These are phyloP conservation scores for Bolboschoenoplectus hybrid DNA, from an alignment of 202 grass and related monocot species.

Conservation along the genomic window DNA sequence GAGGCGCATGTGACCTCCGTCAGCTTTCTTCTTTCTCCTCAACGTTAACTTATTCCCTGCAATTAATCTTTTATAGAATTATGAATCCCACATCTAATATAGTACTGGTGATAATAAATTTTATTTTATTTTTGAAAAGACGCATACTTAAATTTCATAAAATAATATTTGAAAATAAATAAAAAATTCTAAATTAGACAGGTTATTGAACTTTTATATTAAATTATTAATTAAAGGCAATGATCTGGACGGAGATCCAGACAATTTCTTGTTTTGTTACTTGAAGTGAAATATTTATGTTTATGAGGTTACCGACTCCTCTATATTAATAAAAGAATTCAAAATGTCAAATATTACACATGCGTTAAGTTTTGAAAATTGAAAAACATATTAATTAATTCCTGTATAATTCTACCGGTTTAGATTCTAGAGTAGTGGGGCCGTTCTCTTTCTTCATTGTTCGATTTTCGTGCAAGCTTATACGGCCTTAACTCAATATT, in stretches of 20 bases:
- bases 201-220: too few species aligned
- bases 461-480: conserved; percentile 10
- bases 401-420: background rate
- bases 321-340: background rate
- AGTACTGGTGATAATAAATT: too few species aligned
- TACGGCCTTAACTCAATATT: conserved; percentile 16
- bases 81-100: too few species aligned
- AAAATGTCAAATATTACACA: background rate
- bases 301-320: too few species aligned
- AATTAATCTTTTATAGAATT: background rate
- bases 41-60: background rate
- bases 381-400: background rate
- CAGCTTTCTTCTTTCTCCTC: conserved; percentile 36
- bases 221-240: too few species aligned
- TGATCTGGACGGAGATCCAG: too few species aligned
- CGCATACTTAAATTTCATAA: too few species aligned
- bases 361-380: background rate
- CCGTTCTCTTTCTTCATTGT: conserved; percentile 1
- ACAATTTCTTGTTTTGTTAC: too few species aligned
- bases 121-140: too few species aligned
- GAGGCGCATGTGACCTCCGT: conserved; percentile 33
- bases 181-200: too few species aligned
- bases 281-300: too few species aligned
- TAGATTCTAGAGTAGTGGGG: background rate
- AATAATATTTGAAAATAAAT: too few species aligned